phyloP scores from a whole-genome alignment of 2,329 filamentous ascomycete species.

The Trichoderma citrinoviride region DNA sequence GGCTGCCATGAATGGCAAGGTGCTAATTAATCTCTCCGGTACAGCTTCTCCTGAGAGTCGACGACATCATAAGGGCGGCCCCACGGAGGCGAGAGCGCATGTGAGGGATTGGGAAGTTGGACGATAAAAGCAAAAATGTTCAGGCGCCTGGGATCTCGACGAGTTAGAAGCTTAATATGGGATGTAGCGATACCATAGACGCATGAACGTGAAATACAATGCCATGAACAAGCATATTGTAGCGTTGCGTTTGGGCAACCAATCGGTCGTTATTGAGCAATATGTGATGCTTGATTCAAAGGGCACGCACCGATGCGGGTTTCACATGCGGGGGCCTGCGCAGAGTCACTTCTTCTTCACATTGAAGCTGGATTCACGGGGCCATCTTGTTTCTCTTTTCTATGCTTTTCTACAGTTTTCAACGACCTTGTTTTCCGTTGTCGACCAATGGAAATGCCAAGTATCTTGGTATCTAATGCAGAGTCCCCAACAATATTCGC shows the following conservation, averaged over 20 bases:
- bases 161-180: constrained; percentile 30
- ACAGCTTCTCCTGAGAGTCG: constrained; percentile 86
- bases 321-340: background rate
- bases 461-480: too few species aligned
- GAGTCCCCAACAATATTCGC: too few species aligned
- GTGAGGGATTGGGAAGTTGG: constrained; percentile 29
- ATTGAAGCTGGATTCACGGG: background rate
- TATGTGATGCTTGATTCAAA: background rate
- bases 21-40: constrained; percentile 9
- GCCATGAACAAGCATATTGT: background rate
- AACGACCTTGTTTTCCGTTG: background rate
- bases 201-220: constrained; percentile 28
- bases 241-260: background rate
- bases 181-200: constrained; percentile 43
- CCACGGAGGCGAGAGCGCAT: constrained; percentile 57
- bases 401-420: background rate
- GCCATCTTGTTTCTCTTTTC: background rate
- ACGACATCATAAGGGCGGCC: constrained; percentile 95
- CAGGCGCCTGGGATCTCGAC: constrained; percentile 14
- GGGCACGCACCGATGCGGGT: background rate
- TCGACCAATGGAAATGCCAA: too few species aligned
- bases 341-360: constrained; percentile 7
- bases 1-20: background rate
- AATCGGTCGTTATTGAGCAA: background rate
- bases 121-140: constrained; percentile 27